Evolutionary conservation across 108 stramenopile species (phyloP), one percentile per base, ranked within the genome.

Genomic region (Aurantiochytrium sp.): DNA sequence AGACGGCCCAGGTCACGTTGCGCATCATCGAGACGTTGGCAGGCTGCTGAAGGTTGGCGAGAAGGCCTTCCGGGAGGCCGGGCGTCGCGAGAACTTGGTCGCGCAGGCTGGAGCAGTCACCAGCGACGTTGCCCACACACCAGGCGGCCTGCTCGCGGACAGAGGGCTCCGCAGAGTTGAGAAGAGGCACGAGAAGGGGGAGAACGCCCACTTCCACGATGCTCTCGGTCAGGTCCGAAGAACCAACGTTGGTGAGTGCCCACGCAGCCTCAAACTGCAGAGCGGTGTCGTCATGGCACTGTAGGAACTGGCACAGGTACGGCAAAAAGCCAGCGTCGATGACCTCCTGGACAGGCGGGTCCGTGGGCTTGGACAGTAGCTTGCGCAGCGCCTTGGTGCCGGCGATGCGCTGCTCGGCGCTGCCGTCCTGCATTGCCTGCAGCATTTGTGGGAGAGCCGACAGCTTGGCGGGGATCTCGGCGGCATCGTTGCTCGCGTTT

Each of bases 101-200:
- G 44, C 98, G 92, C 53, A 95, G 92, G 43, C 87, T 88, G 4
- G 95, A n/a, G 23, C 90, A 90, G 88, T 98, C 98, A 2, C 97
- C 98, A 5, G 97, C 97, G 83, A 98, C 95, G 90, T 98, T 98
- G 76, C 89, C 98, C 21, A 98, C 91, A 87, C 96, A 96, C 98
- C 98, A 98, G 4, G 96, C 97, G 60, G 93, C 88, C 92, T 98
- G 98, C 76, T 98, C 97, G n/a, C 98, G 94, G 47, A 98, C 94
- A 60, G 97, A 95, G 12, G 95, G 91, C 87, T 89, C 91, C 4
- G 89, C 88, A 58, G 95, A 93, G 21, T 58, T 58, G 18, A 97
- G 89, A 3, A 96, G 94, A 25, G 92, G 89, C n/a, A 95, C 91
- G 21, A 98, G 91, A 51, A 93, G 64, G 25, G 94, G 92, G 21